phyloP scores from a whole-genome alignment of 2,329 filamentous ascomycete species.

The Colletotrichum scovillei region DNA sequence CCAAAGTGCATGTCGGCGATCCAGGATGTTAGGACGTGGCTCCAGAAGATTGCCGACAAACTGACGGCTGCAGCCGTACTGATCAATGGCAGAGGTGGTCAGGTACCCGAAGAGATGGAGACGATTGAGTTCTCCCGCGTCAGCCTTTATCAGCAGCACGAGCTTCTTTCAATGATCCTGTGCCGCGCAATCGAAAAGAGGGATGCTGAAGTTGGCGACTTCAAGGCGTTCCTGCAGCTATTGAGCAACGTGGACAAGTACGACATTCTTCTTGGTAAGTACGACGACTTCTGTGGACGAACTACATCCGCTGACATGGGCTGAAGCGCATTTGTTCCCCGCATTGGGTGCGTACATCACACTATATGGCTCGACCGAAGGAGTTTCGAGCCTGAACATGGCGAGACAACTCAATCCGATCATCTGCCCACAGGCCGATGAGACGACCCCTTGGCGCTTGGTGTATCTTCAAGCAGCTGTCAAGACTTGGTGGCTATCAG shows the following conservation, averaged over 20 bases:
- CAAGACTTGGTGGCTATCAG: slow-evolving; percentile 87
- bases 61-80: slow-evolving; percentile 80
- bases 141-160: slow-evolving; percentile 89
- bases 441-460: slow-evolving; percentile 74
- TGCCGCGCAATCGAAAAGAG: slow-evolving; percentile 82
- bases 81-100: slow-evolving; percentile 67
- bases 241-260: slow-evolving; percentile 81
- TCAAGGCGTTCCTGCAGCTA: slow-evolving; percentile 75
- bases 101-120: slow-evolving; percentile 74
- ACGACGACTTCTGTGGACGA: slow-evolving; percentile 30
- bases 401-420: slow-evolving; percentile 77
- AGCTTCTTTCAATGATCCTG: slow-evolving; percentile 84
- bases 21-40: slow-evolving; percentile 79
- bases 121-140: slow-evolving; percentile 83
- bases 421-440: slow-evolving; percentile 74
- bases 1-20: slow-evolving; percentile 82
- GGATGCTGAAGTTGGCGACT: slow-evolving; percentile 77
- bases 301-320: not conserved
- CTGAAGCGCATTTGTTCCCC: slow-evolving; percentile 83
- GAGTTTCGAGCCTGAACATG: slow-evolving; percentile 73
- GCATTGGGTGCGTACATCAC: slow-evolving; percentile 81
- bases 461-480: slow-evolving; percentile 83
- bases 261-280: slow-evolving; percentile 69
- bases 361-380: slow-evolving; percentile 82
- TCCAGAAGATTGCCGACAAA: slow-evolving; percentile 81